Evolutionary conservation across 257 asterid species (phyloP), one percentile per base, ranked within the genome.

Genomic region (Ajuga chamaepitys): DNA sequence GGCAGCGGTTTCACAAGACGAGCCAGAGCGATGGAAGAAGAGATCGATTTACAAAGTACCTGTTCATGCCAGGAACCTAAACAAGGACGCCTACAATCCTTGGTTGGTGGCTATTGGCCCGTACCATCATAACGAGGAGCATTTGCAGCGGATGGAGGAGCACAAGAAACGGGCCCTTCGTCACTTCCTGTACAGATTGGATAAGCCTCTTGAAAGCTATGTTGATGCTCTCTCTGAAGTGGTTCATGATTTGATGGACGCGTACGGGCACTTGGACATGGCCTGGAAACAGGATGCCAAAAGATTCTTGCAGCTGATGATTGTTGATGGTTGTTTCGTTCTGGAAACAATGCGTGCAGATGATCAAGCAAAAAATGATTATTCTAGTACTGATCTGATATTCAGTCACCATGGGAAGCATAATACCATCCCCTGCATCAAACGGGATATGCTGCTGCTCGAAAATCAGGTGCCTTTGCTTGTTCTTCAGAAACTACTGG

Each of bases 81-180:
- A 56, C 28, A 30, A 56, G 44, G 26, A 16, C 1, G 62, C 44
- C 4, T 56, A 32, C 62, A 3, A 3, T 8, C 62, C 62, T 30
- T 56, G 62, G 62, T 44, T 56, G 44, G 62, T 10, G 25, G n/a
- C 62, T 14, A 30, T 56, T 14, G 62, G 62, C 9, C 62, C 62
- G 2, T 56, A 56, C 22, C 44, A 56, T 26, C 62, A 56, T 14
- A 37, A 4, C 10, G 62, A 30, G 14, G 45, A 56, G 44, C 62
- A 56, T 37, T 20, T 56, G 62, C 44, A 13, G 45, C 26, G 16
- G 4, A 56, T 77, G 86, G 83, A 81, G 59, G 73, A 20, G 14
- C 79, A 81, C 71, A 81, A 81, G 63, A 44, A 62, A 16, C 58
- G 83, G 12, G 83, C 77, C 21, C 71, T 81, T 1, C 63, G 71